Base-by-base conservation (phyloP, 768 basidiomycete species). In the Scleroderma bovista region DNA sequence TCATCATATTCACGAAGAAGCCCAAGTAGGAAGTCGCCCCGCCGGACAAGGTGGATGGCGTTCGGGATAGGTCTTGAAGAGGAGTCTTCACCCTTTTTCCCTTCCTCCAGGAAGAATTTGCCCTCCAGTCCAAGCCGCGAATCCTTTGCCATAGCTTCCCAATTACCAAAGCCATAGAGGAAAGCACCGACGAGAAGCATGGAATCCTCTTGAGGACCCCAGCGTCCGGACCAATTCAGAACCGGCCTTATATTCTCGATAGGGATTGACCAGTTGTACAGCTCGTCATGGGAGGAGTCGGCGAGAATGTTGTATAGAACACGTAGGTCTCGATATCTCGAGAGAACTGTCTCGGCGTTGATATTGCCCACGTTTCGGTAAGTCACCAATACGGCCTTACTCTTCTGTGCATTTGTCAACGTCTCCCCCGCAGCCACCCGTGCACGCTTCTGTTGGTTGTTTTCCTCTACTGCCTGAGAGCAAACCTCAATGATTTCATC, bases 101-200 rank as follows among this genome's bases (percentile, higher is more conserved):
- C 90, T 67, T 97, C 94, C 64, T 97, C 96, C 46, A 99, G 76
- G 82, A 97, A 98, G 73, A 99, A 95, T 65, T 97, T 97, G 67
- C 87, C 92, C 2, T 83, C 79, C 13, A 99, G 76, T 2, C 83
- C 82, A 12, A 99, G 82, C 52, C 80, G 80, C 12, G 80, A 67
- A 64, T 99, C 96, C 70, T 93, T 90, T 49, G 83, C 80, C 77
- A 98, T 98, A 22, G 80, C 78, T 63, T 98, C 96, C 96, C 96
- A 99, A 61, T 88, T 90, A 13, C 94, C 95, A 63, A 98, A 95
- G 17, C 96, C 96, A 58, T 98, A 87, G 17, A 86, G 61, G 74
- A 78, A 97, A 10, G 96, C 92, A 32, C 96, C 96, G 42, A 97
- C 86, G 33, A 99, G 79, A 16, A 99, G 76, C 83, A 93, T 90